These are phyloP conservation scores for Phyllosticta paracitricarpa DNA, from an alignment of 2,329 filamentous ascomycete species.

Conservation along the genomic window DNA sequence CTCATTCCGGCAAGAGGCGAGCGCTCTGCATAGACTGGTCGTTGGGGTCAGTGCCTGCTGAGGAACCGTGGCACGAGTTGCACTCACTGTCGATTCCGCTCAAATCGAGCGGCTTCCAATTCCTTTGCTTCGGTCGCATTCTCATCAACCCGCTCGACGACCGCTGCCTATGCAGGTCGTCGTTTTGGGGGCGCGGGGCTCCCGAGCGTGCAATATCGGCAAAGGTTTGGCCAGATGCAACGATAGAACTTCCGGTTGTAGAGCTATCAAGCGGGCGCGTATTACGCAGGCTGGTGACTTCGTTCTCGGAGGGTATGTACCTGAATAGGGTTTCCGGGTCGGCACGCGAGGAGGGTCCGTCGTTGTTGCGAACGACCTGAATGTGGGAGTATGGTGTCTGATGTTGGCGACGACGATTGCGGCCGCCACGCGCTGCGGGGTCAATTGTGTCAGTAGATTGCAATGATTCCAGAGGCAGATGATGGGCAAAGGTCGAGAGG, in stretches of 20 bases:
- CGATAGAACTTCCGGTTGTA: slow-evolving; percentile 2
- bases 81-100: slow-evolving; percentile 14
- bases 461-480: background rate
- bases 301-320: slow-evolving; percentile 2
- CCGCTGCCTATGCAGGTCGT: slow-evolving; percentile 9
- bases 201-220: slow-evolving; percentile 22
- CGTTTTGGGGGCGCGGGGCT: slow-evolving; percentile 8
- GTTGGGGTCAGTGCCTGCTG: background rate
- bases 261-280: background rate
- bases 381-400: slow-evolving; percentile 16
- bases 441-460: background rate
- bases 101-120: slow-evolving; percentile 19
- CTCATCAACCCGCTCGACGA: slow-evolving; percentile 17
- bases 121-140: slow-evolving; percentile 15
- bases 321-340: background rate
- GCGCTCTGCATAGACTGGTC: background rate
- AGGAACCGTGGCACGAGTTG: background rate
- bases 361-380: slow-evolving; percentile 14
- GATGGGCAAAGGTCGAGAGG: background rate
- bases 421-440: slow-evolving; percentile 1
- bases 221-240: slow-evolving; percentile 15
- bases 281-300: slow-evolving; percentile 4
- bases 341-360: slow-evolving; percentile 3
- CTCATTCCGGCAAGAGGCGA: slow-evolving; percentile 3
- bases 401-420: slow-evolving; percentile 12